Conservation (phyloP, 768 basidiomycete species). For the Amanita subjunquillea region DNA sequence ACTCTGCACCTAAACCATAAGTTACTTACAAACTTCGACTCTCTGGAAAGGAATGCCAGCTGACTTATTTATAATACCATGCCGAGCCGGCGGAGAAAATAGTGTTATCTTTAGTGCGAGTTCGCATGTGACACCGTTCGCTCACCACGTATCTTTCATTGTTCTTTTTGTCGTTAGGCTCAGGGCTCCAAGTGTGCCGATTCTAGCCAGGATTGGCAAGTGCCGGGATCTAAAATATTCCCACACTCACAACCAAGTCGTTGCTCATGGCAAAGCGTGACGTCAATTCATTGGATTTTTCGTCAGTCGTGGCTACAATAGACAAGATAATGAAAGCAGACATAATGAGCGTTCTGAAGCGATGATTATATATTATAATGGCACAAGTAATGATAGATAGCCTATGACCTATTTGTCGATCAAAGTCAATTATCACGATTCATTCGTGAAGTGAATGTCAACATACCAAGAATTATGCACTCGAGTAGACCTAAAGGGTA, state of each 20-base stretch:
- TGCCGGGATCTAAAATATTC: neutral
- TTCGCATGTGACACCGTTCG: too few species aligned
- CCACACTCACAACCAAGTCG: neutral
- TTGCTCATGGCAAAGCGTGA: neutral
- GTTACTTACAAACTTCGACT: too few species aligned
- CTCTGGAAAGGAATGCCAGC: too few species aligned
- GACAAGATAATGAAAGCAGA: neutral
- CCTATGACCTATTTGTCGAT: neutral
- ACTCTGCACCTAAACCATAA: too few species aligned
- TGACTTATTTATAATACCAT: too few species aligned
- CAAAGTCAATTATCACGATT: neutral
- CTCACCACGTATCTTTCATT: too few species aligned
- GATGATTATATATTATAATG: neutral
- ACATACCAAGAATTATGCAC: neutral
- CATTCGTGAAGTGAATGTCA: neutral
- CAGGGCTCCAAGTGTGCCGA: too few species aligned
- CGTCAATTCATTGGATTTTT: neutral
- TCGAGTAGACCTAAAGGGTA: neutral
- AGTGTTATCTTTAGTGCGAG: too few species aligned
- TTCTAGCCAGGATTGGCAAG: neutral
- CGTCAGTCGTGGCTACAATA: neutral
- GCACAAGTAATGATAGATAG: neutral
- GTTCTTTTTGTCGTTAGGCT: too few species aligned
- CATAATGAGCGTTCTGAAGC: neutral
- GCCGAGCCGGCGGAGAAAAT: too few species aligned